Base-by-base conservation (phyloP, 345 rosid species). In the Cardamine resedifolia region DNA sequence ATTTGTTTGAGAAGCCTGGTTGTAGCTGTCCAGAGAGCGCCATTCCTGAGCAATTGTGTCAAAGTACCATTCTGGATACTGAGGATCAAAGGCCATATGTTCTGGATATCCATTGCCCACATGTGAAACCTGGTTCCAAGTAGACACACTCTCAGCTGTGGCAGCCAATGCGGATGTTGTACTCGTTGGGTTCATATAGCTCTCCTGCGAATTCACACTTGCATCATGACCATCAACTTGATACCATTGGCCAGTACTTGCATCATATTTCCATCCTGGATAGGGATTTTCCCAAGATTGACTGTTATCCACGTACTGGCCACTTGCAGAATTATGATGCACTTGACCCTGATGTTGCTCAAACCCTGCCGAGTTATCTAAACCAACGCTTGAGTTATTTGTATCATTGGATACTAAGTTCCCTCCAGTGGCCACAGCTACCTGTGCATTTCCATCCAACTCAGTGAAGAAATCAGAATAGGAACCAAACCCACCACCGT, bases 21-120 rank as follows among this genome's bases (percentile, higher is more conserved):
- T 82, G 79, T 87, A 88, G 83, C 84, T 86, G 45, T 96, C 99
- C 56, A 90, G 64, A 9, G 87, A 11, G 56, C 65, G 79, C 98
- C 98, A 96, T 68, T 88, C 90, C 80, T 83, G 87, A 23, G 78
- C 78, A 79, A 84, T 74, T 30, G 83, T 83, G 61, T 92, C 95
- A 77, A 83, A 92, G 81, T 92, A 96, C 97, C 98, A 96, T 72
- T 90, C 99, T 39, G 97, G 99, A 74, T 85, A 90, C 50, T 88
- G 98, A 8, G 89, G 83, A 73, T 96, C 96, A 85, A 96, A 92
- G 60, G 80, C 71, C 92, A 96, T 92, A 75, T 92, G 91, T 56
- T 88, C 92, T 4, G 98, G 96, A 75, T 92, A 87, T 19, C 91
- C 98, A 78, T 84, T 85, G 74, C 85, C 74, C 66, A 58, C 81